Conservation (phyloP, 2,329 filamentous ascomycete genomes). For the Colletotrichum sp. region DNA sequence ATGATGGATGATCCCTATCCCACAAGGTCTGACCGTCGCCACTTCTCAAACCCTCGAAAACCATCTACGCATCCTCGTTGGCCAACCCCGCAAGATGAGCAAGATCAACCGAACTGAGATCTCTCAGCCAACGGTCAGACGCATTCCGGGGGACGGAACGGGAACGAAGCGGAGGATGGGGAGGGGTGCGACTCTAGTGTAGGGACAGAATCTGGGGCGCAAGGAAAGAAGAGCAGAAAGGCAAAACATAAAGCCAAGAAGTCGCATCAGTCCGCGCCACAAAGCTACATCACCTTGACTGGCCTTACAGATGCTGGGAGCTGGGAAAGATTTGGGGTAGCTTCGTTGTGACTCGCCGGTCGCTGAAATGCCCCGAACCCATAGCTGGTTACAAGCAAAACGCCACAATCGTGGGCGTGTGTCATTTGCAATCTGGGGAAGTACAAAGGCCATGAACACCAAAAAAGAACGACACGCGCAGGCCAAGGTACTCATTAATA, state of each 20-base stretch:
- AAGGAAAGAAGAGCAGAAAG: neutral
- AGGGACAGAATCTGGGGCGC: neutral
- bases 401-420: neutral
- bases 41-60: neutral
- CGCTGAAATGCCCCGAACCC: neutral
- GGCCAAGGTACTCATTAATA: neutral
- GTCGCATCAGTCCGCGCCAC: conserved; percentile 7
- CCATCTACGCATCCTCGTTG: neutral
- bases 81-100: conserved; percentile 14
- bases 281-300: neutral
- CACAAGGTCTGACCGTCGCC: neutral
- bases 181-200: neutral
- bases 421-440: neutral
- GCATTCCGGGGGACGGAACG: neutral
- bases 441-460: neutral
- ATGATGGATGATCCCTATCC: neutral
- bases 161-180: neutral
- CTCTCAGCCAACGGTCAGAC: conserved; percentile 16
- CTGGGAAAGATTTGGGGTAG: neutral
- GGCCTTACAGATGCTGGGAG: neutral
- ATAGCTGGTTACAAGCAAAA: neutral
- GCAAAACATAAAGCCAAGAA: neutral
- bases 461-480: neutral
- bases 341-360: neutral
- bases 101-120: conserved; percentile 9